Percentiles rank a stretch among this genome's conserved stretches.
Evolutionary conservation across 2,329 filamentous ascomycete species (phyloP).

Genomic region (Ascomycota sp.): DNA sequence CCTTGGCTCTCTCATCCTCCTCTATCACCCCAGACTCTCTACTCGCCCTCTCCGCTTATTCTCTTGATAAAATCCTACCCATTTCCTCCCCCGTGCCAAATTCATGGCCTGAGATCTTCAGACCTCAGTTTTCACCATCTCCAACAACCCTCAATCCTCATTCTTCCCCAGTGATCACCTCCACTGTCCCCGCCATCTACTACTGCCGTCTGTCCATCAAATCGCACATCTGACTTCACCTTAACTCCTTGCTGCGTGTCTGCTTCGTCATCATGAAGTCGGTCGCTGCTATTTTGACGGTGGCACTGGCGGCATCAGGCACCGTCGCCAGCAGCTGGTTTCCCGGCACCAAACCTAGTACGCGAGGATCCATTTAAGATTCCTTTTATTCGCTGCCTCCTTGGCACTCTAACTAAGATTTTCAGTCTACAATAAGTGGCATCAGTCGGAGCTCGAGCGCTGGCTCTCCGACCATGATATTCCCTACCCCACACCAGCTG

Average conservation of each 20-base stretch:
- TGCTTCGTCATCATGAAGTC: slow-evolving; percentile 47
- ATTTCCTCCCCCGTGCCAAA: background rate
- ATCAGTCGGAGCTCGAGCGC: slow-evolving; percentile 88
- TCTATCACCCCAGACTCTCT: background rate
- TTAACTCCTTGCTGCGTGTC: background rate
- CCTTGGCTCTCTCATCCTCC: background rate
- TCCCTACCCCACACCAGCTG: slow-evolving; percentile 72
- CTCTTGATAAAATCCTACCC: background rate
- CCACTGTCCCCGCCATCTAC: too few relatives aligned
- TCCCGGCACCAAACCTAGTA: slow-evolving; percentile 53
- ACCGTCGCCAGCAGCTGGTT: slow-evolving; percentile 68
- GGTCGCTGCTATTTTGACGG: slow-evolving; percentile 45
- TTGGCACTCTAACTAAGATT: background rate
- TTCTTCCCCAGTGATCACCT: background rate
- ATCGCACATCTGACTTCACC: background rate
- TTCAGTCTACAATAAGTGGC: slow-evolving; percentile 94
- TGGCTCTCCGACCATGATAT: slow-evolving; percentile 90
- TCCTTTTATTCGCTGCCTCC: background rate
- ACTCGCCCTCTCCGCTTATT: too few relatives aligned
- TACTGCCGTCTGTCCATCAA: background rate
- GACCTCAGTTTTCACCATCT: too few relatives aligned
- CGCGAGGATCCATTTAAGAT: slow-evolving; percentile 10
- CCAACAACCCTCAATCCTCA: background rate
- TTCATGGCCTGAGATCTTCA: too few relatives aligned
- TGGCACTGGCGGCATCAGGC: slow-evolving; percentile 50